These are phyloP conservation scores for Cladosporium sp. DNA, from an alignment of 2,329 filamentous ascomycete species.

Conservation along the genomic window DNA sequence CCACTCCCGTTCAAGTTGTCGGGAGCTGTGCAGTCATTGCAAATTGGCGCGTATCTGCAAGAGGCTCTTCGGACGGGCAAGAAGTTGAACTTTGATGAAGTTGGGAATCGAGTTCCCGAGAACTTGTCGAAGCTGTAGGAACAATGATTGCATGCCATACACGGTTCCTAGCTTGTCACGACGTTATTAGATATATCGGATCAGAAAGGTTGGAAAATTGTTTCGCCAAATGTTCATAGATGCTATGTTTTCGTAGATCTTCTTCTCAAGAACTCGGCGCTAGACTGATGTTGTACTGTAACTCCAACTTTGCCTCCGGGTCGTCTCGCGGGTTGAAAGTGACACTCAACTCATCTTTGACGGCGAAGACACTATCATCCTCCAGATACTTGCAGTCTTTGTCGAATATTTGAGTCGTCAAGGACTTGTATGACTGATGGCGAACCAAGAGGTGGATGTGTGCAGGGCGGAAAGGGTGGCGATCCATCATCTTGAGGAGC, in stretches of 20 bases:
- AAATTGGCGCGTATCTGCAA: conserved; percentile 53
- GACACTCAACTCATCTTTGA: conserved; percentile 56
- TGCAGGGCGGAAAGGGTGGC: conserved; percentile 60
- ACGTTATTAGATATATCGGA: too few relatives aligned
- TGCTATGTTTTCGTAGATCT: background rate
- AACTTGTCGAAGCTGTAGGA: background rate
- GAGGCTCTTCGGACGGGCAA: conserved; percentile 41
- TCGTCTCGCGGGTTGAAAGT: conserved; percentile 53
- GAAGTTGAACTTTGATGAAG: conserved; percentile 54
- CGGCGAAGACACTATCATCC: conserved; percentile 57
- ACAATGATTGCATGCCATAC: too few relatives aligned
- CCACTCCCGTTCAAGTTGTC: conserved; percentile 53
- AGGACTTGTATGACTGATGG: conserved; percentile 58
- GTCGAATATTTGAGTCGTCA: conserved; percentile 78
- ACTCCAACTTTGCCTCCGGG: conserved; percentile 28
- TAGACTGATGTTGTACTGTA: conserved; percentile 18
- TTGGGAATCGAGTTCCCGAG: conserved; percentile 31
- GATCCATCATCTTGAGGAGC: conserved; percentile 54
- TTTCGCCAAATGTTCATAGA: background rate
- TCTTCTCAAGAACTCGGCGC: conserved; percentile 1
- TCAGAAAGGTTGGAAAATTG: too few relatives aligned
- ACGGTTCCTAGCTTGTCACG: too few relatives aligned
- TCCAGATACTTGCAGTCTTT: conserved; percentile 58
- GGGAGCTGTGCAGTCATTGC: conserved; percentile 56
- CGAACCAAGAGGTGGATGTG: conserved; percentile 56